Percentiles rank a stretch among this genome's conserved stretches.
phyloP scores from a whole-genome alignment of 2,329 filamentous ascomycete species.

The Cladosporium sp. region DNA sequence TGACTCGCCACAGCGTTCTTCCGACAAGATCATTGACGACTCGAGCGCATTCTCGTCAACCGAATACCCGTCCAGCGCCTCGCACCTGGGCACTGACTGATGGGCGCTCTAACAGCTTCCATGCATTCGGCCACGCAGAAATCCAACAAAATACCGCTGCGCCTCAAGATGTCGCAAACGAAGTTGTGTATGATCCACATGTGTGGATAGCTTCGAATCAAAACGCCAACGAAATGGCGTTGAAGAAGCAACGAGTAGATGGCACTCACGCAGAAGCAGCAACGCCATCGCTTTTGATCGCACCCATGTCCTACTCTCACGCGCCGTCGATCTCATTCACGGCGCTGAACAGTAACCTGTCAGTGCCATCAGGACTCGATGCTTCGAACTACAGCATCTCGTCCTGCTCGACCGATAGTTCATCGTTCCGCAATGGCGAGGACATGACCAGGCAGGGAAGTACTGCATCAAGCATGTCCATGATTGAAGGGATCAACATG shows the following conservation, averaged over 20 bases:
- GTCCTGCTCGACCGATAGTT: slow-evolving; percentile 1
- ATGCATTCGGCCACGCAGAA: too few relatives aligned
- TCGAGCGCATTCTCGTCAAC: too few relatives aligned
- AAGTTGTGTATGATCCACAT: slow-evolving; percentile 24
- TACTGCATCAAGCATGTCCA: slow-evolving; percentile 38
- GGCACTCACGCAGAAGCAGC: slow-evolving; percentile 17
- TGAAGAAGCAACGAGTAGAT: slow-evolving; percentile 24
- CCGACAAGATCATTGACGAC: too few relatives aligned
- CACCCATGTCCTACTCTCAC: too few relatives aligned
- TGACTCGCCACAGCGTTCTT: too few relatives aligned
- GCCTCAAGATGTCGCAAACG: slow-evolving; percentile 11
- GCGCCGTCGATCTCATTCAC: slow-evolving; percentile 18
- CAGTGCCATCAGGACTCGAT: neutral
- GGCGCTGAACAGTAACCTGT: neutral
- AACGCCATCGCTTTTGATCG: slow-evolving; percentile 16
- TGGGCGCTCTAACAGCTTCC: too few relatives aligned
- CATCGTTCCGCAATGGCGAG: slow-evolving; percentile 16
- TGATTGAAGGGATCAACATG: slow-evolving; percentile 41
- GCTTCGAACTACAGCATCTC: slow-evolving; percentile 4
- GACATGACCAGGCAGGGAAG: slow-evolving; percentile 44
- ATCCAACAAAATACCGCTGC: too few relatives aligned
- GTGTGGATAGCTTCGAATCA: slow-evolving; percentile 25
- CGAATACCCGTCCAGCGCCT: too few relatives aligned
- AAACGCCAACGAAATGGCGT: slow-evolving; percentile 16
- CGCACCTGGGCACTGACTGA: too few relatives aligned